These are phyloP conservation scores for Pseudogymnoascus sp. DNA, from an alignment of 2,329 filamentous ascomycete species.

Conservation along the genomic window DNA sequence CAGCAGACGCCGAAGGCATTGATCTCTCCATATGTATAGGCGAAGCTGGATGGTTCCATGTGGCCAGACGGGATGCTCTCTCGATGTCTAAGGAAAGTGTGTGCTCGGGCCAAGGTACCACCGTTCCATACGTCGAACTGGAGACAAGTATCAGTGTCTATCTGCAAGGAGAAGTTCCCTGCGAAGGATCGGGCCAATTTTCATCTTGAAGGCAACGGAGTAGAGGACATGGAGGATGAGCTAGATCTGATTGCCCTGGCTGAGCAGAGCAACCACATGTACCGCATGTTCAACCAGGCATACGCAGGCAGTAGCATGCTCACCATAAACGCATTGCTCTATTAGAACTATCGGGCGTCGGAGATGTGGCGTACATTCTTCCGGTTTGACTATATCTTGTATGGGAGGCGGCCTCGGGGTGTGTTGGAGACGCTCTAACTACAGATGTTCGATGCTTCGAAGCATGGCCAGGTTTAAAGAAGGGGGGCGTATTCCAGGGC, in stretches of 20 bases:
- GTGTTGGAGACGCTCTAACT: constrained; percentile 8
- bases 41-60: neutral
- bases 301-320: constrained; percentile 12
- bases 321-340: constrained; percentile 7
- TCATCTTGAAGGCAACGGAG: constrained; percentile 9
- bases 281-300: constrained; percentile 12
- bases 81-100: constrained; percentile 7
- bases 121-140: constrained; percentile 10
- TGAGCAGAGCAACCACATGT: constrained; percentile 13
- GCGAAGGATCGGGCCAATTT: constrained; percentile 11
- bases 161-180: constrained; percentile 15
- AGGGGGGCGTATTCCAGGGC: constrained; percentile 9
- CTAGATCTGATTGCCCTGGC: constrained; percentile 13
- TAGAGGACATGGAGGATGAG: constrained; percentile 12
- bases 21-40: constrained; percentile 13
- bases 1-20: constrained; percentile 2
- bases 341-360: constrained; percentile 8
- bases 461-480: neutral
- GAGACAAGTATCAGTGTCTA: constrained; percentile 5
- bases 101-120: constrained; percentile 5
- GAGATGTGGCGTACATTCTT: constrained; percentile 10
- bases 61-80: constrained; percentile 10
- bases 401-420: constrained; percentile 7
- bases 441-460: constrained; percentile 9
- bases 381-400: constrained; percentile 9